phyloP scores from a whole-genome alignment of 192 early-diverging fungal genomes.

The Chytriomyces hyalinus region DNA sequence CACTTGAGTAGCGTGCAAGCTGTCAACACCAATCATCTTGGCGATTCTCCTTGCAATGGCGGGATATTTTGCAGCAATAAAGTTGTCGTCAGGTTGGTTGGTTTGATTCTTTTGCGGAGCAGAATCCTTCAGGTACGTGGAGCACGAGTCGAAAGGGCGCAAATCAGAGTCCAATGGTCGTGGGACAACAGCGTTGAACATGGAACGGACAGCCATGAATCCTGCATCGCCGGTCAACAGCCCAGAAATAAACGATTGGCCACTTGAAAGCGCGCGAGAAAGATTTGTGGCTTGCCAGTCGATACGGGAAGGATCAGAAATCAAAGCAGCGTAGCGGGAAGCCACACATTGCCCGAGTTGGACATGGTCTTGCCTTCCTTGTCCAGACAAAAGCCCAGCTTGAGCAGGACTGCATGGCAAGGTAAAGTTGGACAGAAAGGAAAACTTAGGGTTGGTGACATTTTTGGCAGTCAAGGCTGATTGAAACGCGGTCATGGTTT shows the following conservation, averaged over 20 bases:
- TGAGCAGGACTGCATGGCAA: neutral
- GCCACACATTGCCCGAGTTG: conserved; percentile 34
- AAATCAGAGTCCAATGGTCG: conserved; percentile 39
- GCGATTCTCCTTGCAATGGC: conserved; percentile 28
- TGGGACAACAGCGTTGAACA: conserved; percentile 30
- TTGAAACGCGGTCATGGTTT: conserved; percentile 10
- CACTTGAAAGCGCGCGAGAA: conserved; percentile 38
- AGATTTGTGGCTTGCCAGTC: conserved; percentile 43
- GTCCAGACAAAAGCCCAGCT: conserved; percentile 34
- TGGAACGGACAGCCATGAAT: conserved; percentile 1
- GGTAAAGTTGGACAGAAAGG: conserved; percentile 35
- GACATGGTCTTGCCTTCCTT: conserved; percentile 35
- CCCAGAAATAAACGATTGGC: conserved; percentile 24
- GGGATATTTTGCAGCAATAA: conserved; percentile 21
- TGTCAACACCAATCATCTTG: neutral
- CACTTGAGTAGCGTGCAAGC: conserved; percentile 14
- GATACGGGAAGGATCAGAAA: conserved; percentile 17
- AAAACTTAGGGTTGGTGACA: conserved; percentile 16
- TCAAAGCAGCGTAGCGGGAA: conserved; percentile 21
- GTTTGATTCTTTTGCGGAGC: neutral
- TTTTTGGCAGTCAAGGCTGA: neutral
- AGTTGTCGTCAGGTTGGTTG: conserved; percentile 3
- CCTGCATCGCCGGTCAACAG: neutral
- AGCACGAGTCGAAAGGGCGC: conserved; percentile 42
- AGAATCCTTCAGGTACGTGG: conserved; percentile 26